Base-by-base conservation (phyloP, 805 yeast species). In the Barnettozyma vustinii region DNA sequence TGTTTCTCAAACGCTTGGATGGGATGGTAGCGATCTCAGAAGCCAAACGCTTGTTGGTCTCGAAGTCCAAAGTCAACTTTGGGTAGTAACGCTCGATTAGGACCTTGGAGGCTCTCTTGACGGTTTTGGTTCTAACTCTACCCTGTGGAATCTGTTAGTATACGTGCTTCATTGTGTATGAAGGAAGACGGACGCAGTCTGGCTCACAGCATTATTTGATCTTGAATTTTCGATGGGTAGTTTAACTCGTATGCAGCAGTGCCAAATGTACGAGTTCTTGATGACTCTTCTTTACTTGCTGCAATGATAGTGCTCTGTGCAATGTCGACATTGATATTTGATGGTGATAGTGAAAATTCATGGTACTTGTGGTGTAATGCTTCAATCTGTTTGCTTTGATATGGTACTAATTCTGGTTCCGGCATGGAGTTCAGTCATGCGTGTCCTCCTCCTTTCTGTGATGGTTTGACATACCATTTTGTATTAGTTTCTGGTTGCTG, bases 71-170 rank as follows among this genome's bases (percentile, higher is more conserved):
- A 68, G 98, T 92, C 78, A 94, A 89, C 83, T 95, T 94, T 76
- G 99, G 99, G 84, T 94, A 94, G 87, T 91, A 92, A 74, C 96
- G 87, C 84, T 94, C 99, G 74, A 94, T 94, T 78, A 95, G 83
- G 75, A 91, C 96, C 87, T 95, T 95, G 71, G 99, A 87, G 79
- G 99, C 98, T 82, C 98, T 88, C 89, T 94, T 94, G 79, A 94
- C 98, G 79, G 99, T 94, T 85, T 94, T 95, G 68, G 99, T 94
- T 87, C 99, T 91, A 84, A 95, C 99, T 79, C 98, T 94, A 85
- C 99, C 99, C 99, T 89, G 47, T 51, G 20, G 5, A 19, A 42
- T 21, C 51, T 48, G 63, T 60, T 58, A 60, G 62, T 60, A 57
- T n/a, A 18, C 12, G 4, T 42, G 21, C 30, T 21, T 30, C 16